Conservation (phyloP, 2,329 filamentous ascomycete species). For the Colletotrichum karsti region DNA sequence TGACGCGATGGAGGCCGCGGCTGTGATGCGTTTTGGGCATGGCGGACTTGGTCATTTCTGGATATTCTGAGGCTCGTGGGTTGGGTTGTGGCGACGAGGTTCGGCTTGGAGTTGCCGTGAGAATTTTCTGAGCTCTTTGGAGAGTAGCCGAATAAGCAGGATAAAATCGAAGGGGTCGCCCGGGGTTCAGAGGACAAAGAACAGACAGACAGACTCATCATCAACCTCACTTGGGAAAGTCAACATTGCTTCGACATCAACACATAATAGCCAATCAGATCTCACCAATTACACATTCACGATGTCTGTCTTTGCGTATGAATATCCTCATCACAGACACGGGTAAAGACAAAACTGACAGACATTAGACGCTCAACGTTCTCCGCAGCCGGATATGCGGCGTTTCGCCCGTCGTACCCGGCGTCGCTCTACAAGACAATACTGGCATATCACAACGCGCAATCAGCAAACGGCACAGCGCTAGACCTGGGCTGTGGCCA, state of each 20-base stretch:
- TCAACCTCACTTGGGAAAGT: neutral
- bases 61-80: neutral
- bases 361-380: conserved; percentile 60
- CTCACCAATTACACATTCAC: neutral
- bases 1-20: neutral
- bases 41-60: neutral
- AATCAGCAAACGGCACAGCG: conserved; percentile 39
- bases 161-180: neutral
- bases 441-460: conserved; percentile 59
- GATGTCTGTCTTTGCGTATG: conserved; percentile 62
- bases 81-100: neutral
- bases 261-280: neutral
- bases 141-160: neutral
- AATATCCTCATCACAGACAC: neutral
- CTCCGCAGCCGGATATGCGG: conserved; percentile 65
- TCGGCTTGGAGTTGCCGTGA: neutral
- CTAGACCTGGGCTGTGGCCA: conserved; percentile 73
- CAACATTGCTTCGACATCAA: neutral
- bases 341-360: neutral
- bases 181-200: neutral
- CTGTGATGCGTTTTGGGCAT: neutral
- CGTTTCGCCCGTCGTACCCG: conserved; percentile 68
- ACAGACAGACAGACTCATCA: neutral
- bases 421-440: conserved; percentile 60
- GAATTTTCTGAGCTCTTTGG: neutral